Percentiles rank a stretch among this genome's conserved stretches.
Evolutionary conservation across 2,329 filamentous ascomycete species (phyloP).

Genomic region (Cryphonectria japonica): DNA sequence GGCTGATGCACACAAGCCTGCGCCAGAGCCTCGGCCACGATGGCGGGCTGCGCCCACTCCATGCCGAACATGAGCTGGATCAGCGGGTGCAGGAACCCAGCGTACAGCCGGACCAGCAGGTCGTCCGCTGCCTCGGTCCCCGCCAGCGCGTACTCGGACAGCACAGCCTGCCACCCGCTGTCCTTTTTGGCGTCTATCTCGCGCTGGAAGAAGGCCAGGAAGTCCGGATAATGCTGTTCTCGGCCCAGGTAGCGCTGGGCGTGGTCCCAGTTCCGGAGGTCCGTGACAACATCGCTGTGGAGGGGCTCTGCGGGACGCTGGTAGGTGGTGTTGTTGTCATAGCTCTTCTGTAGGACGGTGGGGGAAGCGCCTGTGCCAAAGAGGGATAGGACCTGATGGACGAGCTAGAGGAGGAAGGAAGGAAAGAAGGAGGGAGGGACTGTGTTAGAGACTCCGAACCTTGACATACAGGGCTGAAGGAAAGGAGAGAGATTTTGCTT

Average conservation of each 20-base stretch:
- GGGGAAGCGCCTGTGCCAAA: conserved; percentile 74
- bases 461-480: conserved; percentile 46
- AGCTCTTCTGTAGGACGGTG: conserved; percentile 63
- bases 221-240: conserved; percentile 68
- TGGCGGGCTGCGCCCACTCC: conserved; percentile 79
- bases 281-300: conserved; percentile 54
- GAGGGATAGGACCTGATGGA: conserved; percentile 75
- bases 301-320: conserved; percentile 60
- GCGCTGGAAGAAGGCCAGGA: conserved; percentile 73
- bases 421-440: background rate
- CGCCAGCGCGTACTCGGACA: conserved; percentile 72
- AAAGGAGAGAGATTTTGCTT: background rate
- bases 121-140: conserved; percentile 67
- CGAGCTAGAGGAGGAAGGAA: conserved; percentile 49
- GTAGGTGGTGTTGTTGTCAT: conserved; percentile 66
- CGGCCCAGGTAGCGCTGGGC: conserved; percentile 67
- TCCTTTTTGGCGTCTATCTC: conserved; percentile 71
- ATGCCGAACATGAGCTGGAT: conserved; percentile 86
- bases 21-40: conserved; percentile 79
- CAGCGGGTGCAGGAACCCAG: conserved; percentile 75
- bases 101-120: conserved; percentile 64
- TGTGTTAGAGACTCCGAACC: background rate
- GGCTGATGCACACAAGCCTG: conserved; percentile 72
- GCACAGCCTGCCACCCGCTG: conserved; percentile 60
- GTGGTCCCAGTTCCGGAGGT: conserved; percentile 58